These are phyloP conservation scores for Oryza punctata DNA, from an alignment of 176 grass and related monocot species.

Conservation along the genomic window DNA sequence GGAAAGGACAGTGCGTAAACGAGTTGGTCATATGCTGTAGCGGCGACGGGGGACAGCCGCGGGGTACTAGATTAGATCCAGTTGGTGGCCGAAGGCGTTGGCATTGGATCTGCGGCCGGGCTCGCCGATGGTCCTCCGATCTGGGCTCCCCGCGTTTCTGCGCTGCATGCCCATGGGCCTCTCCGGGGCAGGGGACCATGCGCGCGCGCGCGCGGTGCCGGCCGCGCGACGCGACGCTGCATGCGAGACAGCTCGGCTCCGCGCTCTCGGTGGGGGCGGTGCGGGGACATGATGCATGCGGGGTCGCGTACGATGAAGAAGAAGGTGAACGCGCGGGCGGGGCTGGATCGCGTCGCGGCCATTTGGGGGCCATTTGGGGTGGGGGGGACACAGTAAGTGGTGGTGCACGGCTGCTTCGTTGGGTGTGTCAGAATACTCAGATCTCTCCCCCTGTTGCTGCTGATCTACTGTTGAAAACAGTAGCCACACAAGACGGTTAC, in stretches of 20 bases:
- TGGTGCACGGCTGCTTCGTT: neutral
- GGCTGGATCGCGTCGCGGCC: too few species aligned
- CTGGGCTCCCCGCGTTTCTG: neutral
- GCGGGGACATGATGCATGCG: neutral
- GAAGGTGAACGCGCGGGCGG: too few species aligned
- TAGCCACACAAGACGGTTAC: neutral
- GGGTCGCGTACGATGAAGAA: neutral
- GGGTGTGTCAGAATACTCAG: neutral
- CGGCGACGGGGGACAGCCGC: constrained; percentile 22
- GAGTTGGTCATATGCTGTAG: constrained; percentile 22
- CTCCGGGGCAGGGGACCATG: neutral
- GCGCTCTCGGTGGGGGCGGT: too few species aligned
- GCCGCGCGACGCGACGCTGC: neutral
- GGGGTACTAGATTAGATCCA: constrained; percentile 12
- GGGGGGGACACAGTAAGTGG: too few species aligned
- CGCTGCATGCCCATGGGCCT: neutral
- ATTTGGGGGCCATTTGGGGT: too few species aligned
- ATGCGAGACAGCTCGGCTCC: constrained; percentile 20
- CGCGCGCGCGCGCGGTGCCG: neutral
- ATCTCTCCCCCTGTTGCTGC: neutral
- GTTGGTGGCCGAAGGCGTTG: neutral
- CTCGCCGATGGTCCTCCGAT: neutral
- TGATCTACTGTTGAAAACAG: neutral
- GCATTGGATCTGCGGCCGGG: constrained; percentile 24
- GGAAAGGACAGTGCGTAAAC: neutral